Percentiles rank a stretch among this genome's conserved stretches.
phyloP scores from a whole-genome alignment of 176 grass and related monocot species.

The Bolboschoenus planiculmis region DNA sequence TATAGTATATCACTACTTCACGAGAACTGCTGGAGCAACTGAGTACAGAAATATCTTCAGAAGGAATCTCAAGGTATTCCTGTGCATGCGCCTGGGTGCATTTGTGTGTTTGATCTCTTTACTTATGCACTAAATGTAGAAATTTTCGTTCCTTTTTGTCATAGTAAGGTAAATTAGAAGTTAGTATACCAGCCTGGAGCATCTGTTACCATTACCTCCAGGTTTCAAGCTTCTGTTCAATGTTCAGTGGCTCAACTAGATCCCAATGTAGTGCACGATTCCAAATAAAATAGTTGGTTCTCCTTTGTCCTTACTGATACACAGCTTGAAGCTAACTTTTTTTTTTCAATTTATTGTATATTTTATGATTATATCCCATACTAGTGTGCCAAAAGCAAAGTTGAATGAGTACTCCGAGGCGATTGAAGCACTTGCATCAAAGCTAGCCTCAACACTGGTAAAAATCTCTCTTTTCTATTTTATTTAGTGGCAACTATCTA shows the following conservation, averaged over 20 bases:
- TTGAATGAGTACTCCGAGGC: slow-evolving; percentile 83
- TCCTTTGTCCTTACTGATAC: not conserved
- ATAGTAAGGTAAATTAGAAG: not conserved
- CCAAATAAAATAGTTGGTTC: not conserved
- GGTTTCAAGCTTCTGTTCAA: not conserved
- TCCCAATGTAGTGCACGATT: not conserved
- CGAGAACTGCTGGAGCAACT: slow-evolving; percentile 83
- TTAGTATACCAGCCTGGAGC: not conserved
- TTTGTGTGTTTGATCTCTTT: slow-evolving; percentile 2
- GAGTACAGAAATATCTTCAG: slow-evolving; percentile 60
- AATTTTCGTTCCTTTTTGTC: not conserved
- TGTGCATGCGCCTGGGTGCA: not conserved
- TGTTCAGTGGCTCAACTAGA: not conserved
- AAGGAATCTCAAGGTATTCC: slow-evolving; percentile 52
- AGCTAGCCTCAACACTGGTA: slow-evolving; percentile 40
- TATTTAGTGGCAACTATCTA: not conserved
- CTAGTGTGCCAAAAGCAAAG: slow-evolving; percentile 79
- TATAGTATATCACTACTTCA: slow-evolving; percentile 85
- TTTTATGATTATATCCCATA: not conserved
- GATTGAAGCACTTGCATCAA: slow-evolving; percentile 77
- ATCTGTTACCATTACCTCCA: not conserved
- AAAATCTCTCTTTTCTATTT: slow-evolving; percentile 2
- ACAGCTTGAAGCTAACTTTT: not conserved
- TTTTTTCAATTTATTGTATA: not conserved
- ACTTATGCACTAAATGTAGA: not conserved